Conservation (phyloP, 306 rosid genomes). For the Amphicarpaea edgeworthii region DNA sequence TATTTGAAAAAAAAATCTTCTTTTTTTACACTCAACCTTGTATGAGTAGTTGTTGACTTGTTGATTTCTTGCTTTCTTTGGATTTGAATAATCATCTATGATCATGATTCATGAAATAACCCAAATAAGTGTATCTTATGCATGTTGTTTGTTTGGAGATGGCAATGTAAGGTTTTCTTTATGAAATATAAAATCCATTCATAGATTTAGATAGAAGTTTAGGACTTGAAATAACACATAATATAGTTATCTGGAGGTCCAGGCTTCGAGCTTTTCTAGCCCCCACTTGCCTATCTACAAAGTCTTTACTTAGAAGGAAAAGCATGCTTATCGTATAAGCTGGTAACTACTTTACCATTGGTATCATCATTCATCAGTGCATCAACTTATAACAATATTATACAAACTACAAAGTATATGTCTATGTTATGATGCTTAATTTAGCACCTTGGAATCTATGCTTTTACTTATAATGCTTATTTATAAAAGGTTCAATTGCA, state of each 20-base stretch:
- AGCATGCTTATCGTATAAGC: background rate
- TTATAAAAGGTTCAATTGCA: background rate
- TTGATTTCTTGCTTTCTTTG: conserved; percentile 34
- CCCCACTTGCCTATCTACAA: background rate
- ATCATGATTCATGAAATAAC: background rate
- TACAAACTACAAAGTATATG: no score
- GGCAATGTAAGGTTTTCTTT: conserved; percentile 8
- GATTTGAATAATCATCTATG: conserved; percentile 33
- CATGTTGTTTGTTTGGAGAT: conserved; percentile 6
- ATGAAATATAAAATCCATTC: background rate
- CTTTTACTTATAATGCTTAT: background rate
- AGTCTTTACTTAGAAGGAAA: background rate
- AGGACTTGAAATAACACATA: background rate
- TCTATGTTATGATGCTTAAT: background rate
- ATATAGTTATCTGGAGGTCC: conserved; percentile 13
- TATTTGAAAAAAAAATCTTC: background rate
- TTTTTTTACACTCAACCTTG: background rate
- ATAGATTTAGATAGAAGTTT: background rate
- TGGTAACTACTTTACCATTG: background rate
- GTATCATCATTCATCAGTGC: background rate
- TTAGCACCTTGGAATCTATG: background rate
- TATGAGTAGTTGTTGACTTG: conserved; percentile 21
- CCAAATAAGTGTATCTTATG: conserved; percentile 11
- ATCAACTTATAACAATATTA: background rate
- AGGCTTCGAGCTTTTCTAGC: background rate